Percentiles rank a stretch among this genome's conserved stretches.
Evolutionary conservation across 2,329 filamentous ascomycete genomes (phyloP).

Genomic region (Paraphaeosphaeria minitans): DNA sequence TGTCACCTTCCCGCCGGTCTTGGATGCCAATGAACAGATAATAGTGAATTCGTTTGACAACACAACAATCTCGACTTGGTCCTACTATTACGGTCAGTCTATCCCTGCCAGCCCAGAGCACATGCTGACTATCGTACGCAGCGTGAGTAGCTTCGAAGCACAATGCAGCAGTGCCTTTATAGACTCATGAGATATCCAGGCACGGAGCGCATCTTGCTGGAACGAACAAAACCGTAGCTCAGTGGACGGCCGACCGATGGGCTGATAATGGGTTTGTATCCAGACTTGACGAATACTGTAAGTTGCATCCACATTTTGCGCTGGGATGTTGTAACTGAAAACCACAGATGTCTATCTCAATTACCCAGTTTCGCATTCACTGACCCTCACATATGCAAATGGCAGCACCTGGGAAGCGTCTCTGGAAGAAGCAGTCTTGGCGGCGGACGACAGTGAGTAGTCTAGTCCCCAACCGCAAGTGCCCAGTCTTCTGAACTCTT

Average conservation of each 20-base stretch:
- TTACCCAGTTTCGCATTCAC: slow-evolving; percentile 44
- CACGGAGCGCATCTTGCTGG: slow-evolving; percentile 44
- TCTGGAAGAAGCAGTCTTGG: slow-evolving; percentile 41
- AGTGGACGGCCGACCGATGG: slow-evolving; percentile 48
- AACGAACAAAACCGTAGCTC: slow-evolving; percentile 46
- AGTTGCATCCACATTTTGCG: slow-evolving; percentile 2
- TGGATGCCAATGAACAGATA: slow-evolving; percentile 47
- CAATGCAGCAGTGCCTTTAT: too few relatives aligned
- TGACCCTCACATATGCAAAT: slow-evolving; percentile 41
- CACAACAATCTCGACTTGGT: slow-evolving; percentile 46
- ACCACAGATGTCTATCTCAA: slow-evolving; percentile 43
- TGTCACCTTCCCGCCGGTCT: slow-evolving; percentile 37
- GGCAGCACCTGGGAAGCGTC: slow-evolving; percentile 39
- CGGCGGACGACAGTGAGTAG: slow-evolving; percentile 32
- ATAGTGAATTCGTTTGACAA: slow-evolving; percentile 50
- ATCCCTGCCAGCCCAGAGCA: neutral
- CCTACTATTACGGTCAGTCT: slow-evolving; percentile 46
- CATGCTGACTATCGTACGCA: slow-evolving; percentile 17
- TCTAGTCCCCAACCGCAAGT: too few relatives aligned
- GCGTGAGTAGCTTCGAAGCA: slow-evolving; percentile 14
- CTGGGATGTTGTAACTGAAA: slow-evolving; percentile 3
- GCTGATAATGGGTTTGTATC: slow-evolving; percentile 42
- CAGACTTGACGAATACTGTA: slow-evolving; percentile 46
- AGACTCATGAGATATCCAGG: neutral
- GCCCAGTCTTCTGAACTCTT: neutral